These are phyloP conservation scores for Heritiera littoralis DNA, from an alignment of 345 rosid genomes.

Conservation along the genomic window DNA sequence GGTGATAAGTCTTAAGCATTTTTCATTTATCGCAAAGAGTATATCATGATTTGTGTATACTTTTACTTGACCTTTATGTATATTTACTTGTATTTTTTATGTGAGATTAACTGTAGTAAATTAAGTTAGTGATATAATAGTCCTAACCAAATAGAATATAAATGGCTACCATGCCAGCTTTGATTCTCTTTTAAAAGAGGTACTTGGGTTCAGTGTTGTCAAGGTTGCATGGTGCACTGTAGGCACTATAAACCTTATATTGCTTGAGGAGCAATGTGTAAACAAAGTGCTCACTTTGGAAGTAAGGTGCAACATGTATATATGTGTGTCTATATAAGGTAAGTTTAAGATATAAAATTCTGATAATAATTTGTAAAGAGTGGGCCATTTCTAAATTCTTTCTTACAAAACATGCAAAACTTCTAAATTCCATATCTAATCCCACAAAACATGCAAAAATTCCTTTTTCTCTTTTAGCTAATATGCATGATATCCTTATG, in stretches of 20 bases:
- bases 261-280: no score
- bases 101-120: not conserved
- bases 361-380: no score
- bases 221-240: not conserved
- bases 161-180: not conserved
- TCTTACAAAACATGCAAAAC: not conserved
- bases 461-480: not conserved
- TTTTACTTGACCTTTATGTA: not conserved
- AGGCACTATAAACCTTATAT: no score
- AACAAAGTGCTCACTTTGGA: no score
- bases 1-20: constrained; percentile 53
- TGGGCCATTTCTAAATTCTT: not conserved
- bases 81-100: not conserved
- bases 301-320: not conserved
- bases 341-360: no score
- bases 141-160: not conserved
- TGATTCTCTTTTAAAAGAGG: constrained; percentile 79
- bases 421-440: no score
- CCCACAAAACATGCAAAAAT: not conserved
- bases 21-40: not conserved
- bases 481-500: constrained; percentile 1
- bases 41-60: not conserved
- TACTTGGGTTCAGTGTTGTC: constrained; percentile 17
- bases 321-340: not conserved
- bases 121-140: not conserved